phyloP scores from a whole-genome alignment of 345 rosid genomes.

The Nephelium lappaceum region DNA sequence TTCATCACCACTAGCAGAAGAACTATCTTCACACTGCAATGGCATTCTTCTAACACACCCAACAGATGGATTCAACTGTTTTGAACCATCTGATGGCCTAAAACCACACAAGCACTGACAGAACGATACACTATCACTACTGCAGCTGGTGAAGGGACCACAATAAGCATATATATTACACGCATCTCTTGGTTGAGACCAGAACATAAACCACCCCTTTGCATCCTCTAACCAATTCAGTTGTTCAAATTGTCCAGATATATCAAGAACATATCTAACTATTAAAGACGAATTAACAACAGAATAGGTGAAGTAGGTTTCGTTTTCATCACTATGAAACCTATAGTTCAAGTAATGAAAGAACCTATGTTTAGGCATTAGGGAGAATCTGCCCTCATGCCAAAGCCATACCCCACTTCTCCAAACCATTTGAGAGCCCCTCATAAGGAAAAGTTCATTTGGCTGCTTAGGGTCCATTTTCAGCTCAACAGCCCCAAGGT shows the following conservation, averaged over 20 bases:
- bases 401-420: slow-evolving; percentile 10
- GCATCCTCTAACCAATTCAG: neutral
- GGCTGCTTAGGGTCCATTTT: slow-evolving; percentile 10
- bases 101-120: slow-evolving; percentile 44
- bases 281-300: neutral
- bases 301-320: slow-evolving; percentile 3
- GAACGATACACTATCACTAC: neutral
- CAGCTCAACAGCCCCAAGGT: neutral
- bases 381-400: neutral
- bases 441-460: neutral
- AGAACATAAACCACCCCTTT: neutral
- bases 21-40: slow-evolving; percentile 21
- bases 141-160: slow-evolving; percentile 18
- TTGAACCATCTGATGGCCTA: slow-evolving; percentile 34
- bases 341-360: neutral
- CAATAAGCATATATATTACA: neutral
- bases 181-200: slow-evolving; percentile 7
- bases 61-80: slow-evolving; percentile 17
- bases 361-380: neutral
- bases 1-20: neutral
- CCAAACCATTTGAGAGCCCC: slow-evolving; percentile 1
- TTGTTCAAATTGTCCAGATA: neutral
- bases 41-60: slow-evolving; percentile 39
- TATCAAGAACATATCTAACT: neutral
- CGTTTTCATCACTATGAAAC: neutral